Evolutionary conservation across 345 rosid genomes (phyloP).

Genomic region (Laguncularia racemosa): DNA sequence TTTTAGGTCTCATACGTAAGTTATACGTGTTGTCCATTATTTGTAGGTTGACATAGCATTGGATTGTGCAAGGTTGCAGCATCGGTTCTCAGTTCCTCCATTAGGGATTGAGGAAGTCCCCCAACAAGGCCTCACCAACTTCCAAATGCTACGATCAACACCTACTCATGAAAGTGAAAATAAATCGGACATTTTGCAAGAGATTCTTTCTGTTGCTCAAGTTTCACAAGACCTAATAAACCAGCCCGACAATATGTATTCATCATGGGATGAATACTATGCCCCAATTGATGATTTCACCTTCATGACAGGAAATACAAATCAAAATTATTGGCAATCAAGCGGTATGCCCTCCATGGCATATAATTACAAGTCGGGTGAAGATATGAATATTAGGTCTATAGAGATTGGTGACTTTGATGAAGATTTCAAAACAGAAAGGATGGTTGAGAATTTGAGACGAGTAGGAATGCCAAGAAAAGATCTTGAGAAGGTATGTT

Average conservation of each 20-base stretch:
- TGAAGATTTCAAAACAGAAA: constrained; percentile 36
- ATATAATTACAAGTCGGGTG: constrained; percentile 13
- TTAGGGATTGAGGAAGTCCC: constrained; percentile 39
- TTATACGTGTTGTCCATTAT: not conserved
- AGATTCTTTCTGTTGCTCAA: constrained; percentile 54
- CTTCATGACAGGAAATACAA: constrained; percentile 30
- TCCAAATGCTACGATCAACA: constrained; percentile 20
- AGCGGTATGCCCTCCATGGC: constrained; percentile 7
- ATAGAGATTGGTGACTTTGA: constrained; percentile 36
- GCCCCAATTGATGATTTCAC: constrained; percentile 38
- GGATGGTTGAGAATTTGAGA: constrained; percentile 71
- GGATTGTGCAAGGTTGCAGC: constrained; percentile 74
- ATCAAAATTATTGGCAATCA: constrained; percentile 11
- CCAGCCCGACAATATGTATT: constrained; percentile 18
- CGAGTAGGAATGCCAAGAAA: constrained; percentile 75
- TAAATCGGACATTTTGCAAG: constrained; percentile 45
- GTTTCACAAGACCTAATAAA: constrained; percentile 46
- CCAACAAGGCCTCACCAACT: constrained; percentile 27
- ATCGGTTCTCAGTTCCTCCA: constrained; percentile 52
- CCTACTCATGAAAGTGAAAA: constrained; percentile 16
- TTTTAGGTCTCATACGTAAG: too few species aligned
- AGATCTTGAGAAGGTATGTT: constrained; percentile 54
- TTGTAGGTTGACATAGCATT: constrained; percentile 63
- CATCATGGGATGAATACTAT: constrained; percentile 36
- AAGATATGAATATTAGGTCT: constrained; percentile 29